A percentile compares a stretch with the other conserved stretches of the same genome.
Evolutionary conservation across 805 yeast species (phyloP).

Genomic region (Candida montana): DNA sequence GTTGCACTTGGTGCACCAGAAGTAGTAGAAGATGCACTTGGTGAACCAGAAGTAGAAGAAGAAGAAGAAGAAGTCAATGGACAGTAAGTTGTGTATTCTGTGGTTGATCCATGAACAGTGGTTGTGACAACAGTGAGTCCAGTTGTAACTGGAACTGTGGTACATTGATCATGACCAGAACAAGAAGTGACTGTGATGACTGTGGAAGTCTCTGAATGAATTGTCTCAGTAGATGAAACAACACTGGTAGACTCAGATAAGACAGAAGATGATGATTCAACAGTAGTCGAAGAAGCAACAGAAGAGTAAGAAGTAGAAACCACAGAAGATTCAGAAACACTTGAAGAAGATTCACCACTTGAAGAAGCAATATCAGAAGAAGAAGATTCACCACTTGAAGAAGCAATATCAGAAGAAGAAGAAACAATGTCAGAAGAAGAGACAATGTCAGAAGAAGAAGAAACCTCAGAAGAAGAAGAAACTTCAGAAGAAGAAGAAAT

Average conservation of each 20-base stretch:
- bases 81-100: constrained; percentile 4
- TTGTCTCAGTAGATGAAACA: not conserved
- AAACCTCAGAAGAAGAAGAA: constrained; percentile 5
- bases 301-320: not conserved
- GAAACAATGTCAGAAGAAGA: too few relatives aligned
- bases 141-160: constrained; percentile 5
- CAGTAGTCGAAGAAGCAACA: not conserved
- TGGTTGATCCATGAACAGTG: not conserved
- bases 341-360: too few relatives aligned
- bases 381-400: too few relatives aligned
- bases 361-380: too few relatives aligned
- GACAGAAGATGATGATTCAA: constrained; percentile 1
- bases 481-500: constrained; percentile 1
- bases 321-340: not conserved
- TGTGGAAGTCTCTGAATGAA: constrained; percentile 7
- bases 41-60: too few relatives aligned
- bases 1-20: not conserved
- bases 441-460: constrained; percentile 10
- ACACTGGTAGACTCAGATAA: constrained; percentile 3
- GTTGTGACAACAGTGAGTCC: constrained; percentile 7
- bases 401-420: not conserved
- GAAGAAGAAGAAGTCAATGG: constrained; percentile 5
- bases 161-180: not conserved
- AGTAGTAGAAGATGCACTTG: too few relatives aligned
- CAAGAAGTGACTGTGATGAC: constrained; percentile 8